Evolutionary conservation across 2,329 filamentous ascomycete species (phyloP), one percentile per base, ranked within the genome.

Genomic region (Colletotrichum sp.): DNA sequence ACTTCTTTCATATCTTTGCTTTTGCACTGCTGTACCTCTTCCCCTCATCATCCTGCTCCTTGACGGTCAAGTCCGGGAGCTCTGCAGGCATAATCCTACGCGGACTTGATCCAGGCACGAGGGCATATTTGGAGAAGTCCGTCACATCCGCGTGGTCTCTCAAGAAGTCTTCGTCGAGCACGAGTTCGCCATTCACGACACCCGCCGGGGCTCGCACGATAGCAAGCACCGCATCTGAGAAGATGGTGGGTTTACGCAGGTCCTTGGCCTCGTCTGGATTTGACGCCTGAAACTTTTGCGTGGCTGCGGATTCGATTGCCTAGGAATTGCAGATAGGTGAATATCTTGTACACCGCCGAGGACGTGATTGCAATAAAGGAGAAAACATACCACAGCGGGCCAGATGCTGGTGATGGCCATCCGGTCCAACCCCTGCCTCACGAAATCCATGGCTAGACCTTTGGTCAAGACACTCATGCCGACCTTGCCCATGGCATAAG

Each of bases 371-470:
- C 26, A 28, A 26, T 12, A 59, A 10, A 59, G 13, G 24, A 28
- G 55, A 13, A 6, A 9, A 63, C 92, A 79, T 85, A 94, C 94
- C 34, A 89, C 90, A 6, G 95, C 95, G 13, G 95, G 95, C 95
- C 95, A 98, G 7, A 98, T 90, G 78, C 93, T 95, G 0, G 93
- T 95, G 71, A 97, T 92, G 13, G 94, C 93, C 94, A 96, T 95
- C 7, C 91, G 87, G 0, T 81, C 85, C 79, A 90, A 89, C 0
- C 90, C 92, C 79, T 96, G 89, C 36, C 95, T 87, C 78, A 91
- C 86, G 81, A 94, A 95, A 80, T 98, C 95, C 93, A 97, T 95
- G 1, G 94, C 95, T 16, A 98, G 86, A 0, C 95, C 95, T 82
- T 95, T 95, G 0, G 94, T 95, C 60, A 98, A 82, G 5, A 96